Percentiles rank a stretch among this genome's conserved stretches.
These are phyloP conservation scores for Populus ilicifolia DNA, from an alignment of 345 rosid genomes.

Conservation along the genomic window DNA sequence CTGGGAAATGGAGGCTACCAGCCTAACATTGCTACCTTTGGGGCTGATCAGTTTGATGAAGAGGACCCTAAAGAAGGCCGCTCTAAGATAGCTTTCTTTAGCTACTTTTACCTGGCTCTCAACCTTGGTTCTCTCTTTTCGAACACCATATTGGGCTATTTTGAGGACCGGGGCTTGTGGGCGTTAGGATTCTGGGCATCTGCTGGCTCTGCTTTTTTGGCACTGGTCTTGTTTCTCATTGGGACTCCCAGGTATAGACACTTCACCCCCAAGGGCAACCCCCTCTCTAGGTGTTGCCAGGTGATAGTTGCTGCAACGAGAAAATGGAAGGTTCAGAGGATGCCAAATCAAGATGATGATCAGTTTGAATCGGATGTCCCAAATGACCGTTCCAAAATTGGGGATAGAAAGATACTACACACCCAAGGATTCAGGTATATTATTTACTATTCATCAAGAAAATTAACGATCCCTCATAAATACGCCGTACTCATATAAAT, in stretches of 20 bases:
- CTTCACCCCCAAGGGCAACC: slow-evolving; percentile 25
- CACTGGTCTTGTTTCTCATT: slow-evolving; percentile 15
- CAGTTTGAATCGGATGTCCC: slow-evolving; percentile 6
- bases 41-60: slow-evolving; percentile 27
- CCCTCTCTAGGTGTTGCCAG: slow-evolving; percentile 25
- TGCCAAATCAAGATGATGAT: neutral
- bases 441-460: too few relatives aligned
- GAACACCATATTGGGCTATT: slow-evolving; percentile 27
- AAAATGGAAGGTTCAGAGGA: slow-evolving; percentile 6
- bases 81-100: slow-evolving; percentile 27
- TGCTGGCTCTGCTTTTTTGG: slow-evolving; percentile 18
- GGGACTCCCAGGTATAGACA: slow-evolving; percentile 25
- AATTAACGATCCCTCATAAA: too few relatives aligned
- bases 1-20: slow-evolving; percentile 32
- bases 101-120: slow-evolving; percentile 31
- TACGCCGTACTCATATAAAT: neutral
- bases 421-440: slow-evolving; percentile 22
- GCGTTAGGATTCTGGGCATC: slow-evolving; percentile 32
- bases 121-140: slow-evolving; percentile 36
- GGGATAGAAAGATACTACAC: slow-evolving; percentile 11
- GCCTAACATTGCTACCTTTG: slow-evolving; percentile 30
- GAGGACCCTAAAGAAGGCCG: slow-evolving; percentile 7
- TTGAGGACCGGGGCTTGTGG: slow-evolving; percentile 29
- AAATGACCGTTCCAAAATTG: neutral
- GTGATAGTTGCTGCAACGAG: slow-evolving; percentile 21